Base-by-base conservation (phyloP, 768 basidiomycete genomes). In the Boletus sp. region DNA sequence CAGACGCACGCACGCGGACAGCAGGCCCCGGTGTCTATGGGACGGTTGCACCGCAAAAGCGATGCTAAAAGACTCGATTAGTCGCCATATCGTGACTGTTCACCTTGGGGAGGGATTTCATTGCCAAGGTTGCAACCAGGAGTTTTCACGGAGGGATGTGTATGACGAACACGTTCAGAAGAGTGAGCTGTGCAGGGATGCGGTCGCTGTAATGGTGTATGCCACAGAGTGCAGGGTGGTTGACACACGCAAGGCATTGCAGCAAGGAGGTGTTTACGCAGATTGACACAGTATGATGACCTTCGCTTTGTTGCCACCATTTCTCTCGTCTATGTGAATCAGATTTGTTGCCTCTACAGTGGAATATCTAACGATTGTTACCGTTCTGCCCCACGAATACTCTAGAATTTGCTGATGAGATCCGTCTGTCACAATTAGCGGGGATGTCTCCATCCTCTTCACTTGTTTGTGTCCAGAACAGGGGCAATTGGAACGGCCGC, bases 11-110 rank as follows among this genome's bases (percentile, higher is more conserved):
- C 9, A 13, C 6, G 23, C 19, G 7, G 11, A 23, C 10, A 21
- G 33, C 8, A 50, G 2, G 23, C 25, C 25, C 9, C 19, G 2
- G 7, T 58, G 58, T 42, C 11, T 42, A 17, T 59, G 58, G 58
- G 34, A 58, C 1, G 43, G 55, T 2, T 58, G 57, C 21, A 32
- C 7, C 2, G 14, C 32, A 4, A 49, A 40, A 27, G 1, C 21
- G 4, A 54, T 61, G 55, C 34, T 17, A 7, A 34, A 39, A 19
- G 46, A 32, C n/a, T 51, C 61, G 25, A 32, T 54, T 4, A 46
- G 27, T 15, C 46, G 53, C 7, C 57, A 59, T 13, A 21, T 53
- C 19, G n/a, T 53, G 1, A 61, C 53, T 0, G 37, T 59, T 23
- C 57, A 53, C 5, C 43, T 60, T 0, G 29, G 13, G 0, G 59